Evolutionary conservation across 768 basidiomycete genomes (phyloP).

Genomic region (Boletus fagicola): DNA sequence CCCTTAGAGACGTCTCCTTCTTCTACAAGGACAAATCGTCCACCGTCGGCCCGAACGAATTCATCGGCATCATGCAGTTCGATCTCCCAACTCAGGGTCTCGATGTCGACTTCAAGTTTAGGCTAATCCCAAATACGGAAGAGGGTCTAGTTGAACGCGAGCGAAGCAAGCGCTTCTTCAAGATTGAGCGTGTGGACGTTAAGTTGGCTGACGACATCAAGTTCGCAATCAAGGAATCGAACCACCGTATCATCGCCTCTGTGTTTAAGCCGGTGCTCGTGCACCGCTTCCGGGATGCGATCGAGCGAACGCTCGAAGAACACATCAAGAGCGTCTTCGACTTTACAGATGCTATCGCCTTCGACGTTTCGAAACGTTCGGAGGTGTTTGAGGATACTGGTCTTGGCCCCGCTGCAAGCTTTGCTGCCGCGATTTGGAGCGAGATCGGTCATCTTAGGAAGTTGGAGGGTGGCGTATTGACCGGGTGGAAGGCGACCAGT

Average conservation of each 20-base stretch:
- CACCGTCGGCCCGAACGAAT: slow-evolving; percentile 51
- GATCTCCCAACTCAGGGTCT: slow-evolving; percentile 64
- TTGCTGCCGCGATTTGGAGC: slow-evolving; percentile 66
- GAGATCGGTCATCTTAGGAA: slow-evolving; percentile 60
- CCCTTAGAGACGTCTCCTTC: slow-evolving; percentile 67
- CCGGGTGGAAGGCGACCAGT: slow-evolving; percentile 55
- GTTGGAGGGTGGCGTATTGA: slow-evolving; percentile 33
- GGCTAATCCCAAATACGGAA: slow-evolving; percentile 54
- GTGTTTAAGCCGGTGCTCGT: slow-evolving; percentile 64
- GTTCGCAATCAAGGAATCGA: slow-evolving; percentile 55
- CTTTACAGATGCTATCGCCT: slow-evolving; percentile 54
- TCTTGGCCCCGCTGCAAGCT: slow-evolving; percentile 43
- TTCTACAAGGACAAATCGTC: slow-evolving; percentile 66
- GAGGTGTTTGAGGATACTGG: slow-evolving; percentile 69
- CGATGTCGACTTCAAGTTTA: slow-evolving; percentile 65
- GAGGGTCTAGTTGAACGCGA: slow-evolving; percentile 45
- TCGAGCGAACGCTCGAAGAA: slow-evolving; percentile 56
- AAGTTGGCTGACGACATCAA: slow-evolving; percentile 55
- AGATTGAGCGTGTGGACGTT: slow-evolving; percentile 54
- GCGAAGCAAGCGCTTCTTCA: slow-evolving; percentile 48
- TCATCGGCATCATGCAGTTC: slow-evolving; percentile 61
- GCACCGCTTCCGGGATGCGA: slow-evolving; percentile 53
- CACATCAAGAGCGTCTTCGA: slow-evolving; percentile 54
- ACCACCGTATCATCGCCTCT: slow-evolving; percentile 59
- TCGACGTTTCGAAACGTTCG: slow-evolving; percentile 54